Evolutionary conservation across 768 basidiomycete species (phyloP).

Genomic region (Podaxis pistillaris): DNA sequence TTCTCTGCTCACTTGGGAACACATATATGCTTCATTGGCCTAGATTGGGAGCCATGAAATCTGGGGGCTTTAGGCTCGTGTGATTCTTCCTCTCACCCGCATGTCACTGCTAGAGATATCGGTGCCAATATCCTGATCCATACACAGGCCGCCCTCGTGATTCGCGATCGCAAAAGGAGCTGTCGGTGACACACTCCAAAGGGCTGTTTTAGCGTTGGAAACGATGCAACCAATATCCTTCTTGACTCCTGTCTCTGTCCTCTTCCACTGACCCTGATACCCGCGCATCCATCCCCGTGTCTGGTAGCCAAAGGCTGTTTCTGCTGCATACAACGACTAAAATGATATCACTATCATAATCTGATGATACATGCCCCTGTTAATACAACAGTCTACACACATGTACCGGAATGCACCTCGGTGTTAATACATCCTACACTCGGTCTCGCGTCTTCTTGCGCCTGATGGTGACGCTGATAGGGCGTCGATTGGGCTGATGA

Average conservation of each 20-base stretch:
- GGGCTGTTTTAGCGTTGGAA: conserved; percentile 2
- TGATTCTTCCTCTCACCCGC: conserved; percentile 1
- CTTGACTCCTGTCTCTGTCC: conserved; percentile 1
- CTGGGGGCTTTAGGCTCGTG: neutral
- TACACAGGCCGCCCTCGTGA: conserved; percentile 2
- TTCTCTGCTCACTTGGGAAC: conserved; percentile 11
- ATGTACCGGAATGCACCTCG: neutral
- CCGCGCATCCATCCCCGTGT: neutral
- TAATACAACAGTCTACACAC: neutral
- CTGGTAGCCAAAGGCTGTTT: conserved; percentile 1
- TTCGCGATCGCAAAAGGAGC: neutral
- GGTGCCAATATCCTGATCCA: neutral
- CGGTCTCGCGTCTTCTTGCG: neutral
- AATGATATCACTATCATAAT: conserved; percentile 4
- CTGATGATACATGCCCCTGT: neutral
- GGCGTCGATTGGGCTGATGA: neutral
- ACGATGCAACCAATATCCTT: conserved; percentile 1
- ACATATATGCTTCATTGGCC: neutral
- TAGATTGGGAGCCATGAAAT: neutral
- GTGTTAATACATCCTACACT: neutral
- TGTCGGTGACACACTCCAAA: conserved; percentile 2
- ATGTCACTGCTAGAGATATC: neutral
- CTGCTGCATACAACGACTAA: neutral
- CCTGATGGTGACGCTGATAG: neutral
- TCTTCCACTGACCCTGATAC: conserved; percentile 4